These are phyloP conservation scores for Talaromyces wortmannii DNA, from an alignment of 495 filamentous ascomycete genomes.

Conservation along the genomic window DNA sequence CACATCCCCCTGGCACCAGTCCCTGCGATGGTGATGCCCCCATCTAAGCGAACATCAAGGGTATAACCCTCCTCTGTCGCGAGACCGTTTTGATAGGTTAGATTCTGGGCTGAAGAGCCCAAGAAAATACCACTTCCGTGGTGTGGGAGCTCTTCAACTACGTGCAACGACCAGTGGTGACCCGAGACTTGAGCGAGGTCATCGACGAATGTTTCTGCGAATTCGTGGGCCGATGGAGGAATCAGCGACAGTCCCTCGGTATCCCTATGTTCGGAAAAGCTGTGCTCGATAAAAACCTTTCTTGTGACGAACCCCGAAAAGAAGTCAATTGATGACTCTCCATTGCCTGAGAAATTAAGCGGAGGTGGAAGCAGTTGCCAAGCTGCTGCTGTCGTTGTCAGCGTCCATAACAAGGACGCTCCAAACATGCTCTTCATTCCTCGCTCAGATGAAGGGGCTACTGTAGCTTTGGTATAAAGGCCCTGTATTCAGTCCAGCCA, in stretches of 20 bases:
- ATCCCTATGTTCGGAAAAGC: neutral
- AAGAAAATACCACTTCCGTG: conserved; percentile 26
- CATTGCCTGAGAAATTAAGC: neutral
- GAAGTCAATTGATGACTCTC: neutral
- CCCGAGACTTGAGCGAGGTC: conserved; percentile 35
- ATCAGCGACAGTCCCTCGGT: conserved; percentile 41
- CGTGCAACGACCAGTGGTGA: conserved; percentile 16
- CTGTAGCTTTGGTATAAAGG: neutral
- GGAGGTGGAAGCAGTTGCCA: neutral
- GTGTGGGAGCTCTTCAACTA: conserved; percentile 14
- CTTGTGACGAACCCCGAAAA: neutral
- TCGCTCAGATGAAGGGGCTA: neutral
- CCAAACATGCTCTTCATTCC: neutral
- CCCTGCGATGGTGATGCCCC: conserved; percentile 30
- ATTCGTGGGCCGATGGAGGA: conserved; percentile 41
- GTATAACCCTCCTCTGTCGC: conserved; percentile 43
- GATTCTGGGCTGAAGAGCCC: conserved; percentile 10
- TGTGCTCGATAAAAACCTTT: neutral
- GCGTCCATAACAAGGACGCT: neutral
- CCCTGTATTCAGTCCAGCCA: neutral
- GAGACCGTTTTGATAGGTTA: conserved; percentile 39
- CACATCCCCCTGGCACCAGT: conserved; percentile 45
- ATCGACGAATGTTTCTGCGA: conserved; percentile 35
- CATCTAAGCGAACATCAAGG: conserved; percentile 18
- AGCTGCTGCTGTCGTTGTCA: neutral